A percentile compares a stretch with the other conserved stretches of the same genome.
Evolutionary conservation across 768 basidiomycete species (phyloP).

Genomic region (Podaxis rugospora): DNA sequence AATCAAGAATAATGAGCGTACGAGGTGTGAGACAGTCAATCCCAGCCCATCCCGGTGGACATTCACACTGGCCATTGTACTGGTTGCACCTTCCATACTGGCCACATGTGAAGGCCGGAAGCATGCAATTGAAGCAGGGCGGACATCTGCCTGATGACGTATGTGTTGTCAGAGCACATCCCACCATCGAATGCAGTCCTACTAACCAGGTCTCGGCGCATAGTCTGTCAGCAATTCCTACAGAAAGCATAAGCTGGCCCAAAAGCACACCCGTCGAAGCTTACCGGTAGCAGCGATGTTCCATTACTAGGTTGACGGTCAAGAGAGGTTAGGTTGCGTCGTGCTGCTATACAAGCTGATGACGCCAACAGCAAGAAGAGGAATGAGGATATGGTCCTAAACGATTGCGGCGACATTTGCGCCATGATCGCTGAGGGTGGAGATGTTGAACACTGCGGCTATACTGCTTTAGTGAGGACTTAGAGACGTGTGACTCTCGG

Average conservation of each 20-base stretch:
- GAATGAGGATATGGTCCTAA: neutral
- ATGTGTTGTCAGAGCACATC: neutral
- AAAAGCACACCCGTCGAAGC: neutral
- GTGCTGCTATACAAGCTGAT: neutral
- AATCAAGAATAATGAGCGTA: conserved; percentile 36
- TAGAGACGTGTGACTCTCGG: neutral
- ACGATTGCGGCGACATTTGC: neutral
- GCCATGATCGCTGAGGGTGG: neutral
- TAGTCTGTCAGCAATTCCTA: conserved; percentile 2
- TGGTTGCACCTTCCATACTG: conserved; percentile 89
- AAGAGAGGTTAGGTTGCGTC: neutral
- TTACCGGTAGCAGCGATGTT: conserved; percentile 5
- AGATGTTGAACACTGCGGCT: neutral
- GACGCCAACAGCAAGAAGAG: conserved; percentile 1
- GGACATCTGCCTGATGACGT: conserved; percentile 54
- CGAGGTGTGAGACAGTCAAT: conserved; percentile 92
- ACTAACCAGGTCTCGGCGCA: conserved; percentile 6
- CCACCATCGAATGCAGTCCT: too few relatives aligned
- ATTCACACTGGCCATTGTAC: conserved; percentile 95
- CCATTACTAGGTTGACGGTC: neutral
- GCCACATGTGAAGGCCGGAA: conserved; percentile 89
- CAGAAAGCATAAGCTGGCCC: neutral
- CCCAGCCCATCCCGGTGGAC: conserved; percentile 96
- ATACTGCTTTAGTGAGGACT: neutral
- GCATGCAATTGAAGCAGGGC: conserved; percentile 93